These are phyloP conservation scores for Lachnellula subtilissima DNA, from an alignment of 2,329 filamentous ascomycete species.

Conservation along the genomic window DNA sequence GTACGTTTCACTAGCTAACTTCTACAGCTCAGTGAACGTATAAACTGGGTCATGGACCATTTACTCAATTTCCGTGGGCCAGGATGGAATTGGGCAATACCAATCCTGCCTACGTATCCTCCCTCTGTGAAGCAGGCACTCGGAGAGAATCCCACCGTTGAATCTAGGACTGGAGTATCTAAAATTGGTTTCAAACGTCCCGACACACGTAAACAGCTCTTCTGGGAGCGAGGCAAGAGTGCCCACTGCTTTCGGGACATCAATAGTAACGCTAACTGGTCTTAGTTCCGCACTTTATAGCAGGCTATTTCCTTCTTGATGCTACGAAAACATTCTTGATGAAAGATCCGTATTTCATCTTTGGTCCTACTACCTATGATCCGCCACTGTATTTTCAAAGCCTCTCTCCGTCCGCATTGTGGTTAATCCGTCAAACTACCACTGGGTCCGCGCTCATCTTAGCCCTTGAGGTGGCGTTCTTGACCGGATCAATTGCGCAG, in stretches of 20 bases:
- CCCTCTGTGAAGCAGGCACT: constrained; percentile 38
- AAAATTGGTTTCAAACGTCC: constrained; percentile 43
- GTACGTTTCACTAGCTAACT: too few relatives aligned
- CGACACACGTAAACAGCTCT: constrained; percentile 40
- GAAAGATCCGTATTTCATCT: constrained; percentile 72
- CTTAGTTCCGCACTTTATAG: constrained; percentile 43
- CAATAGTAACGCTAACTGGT: too few relatives aligned
- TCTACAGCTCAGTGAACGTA: constrained; percentile 33
- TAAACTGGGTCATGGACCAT: constrained; percentile 55
- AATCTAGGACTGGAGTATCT: constrained; percentile 31
- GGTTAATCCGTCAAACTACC: constrained; percentile 52
- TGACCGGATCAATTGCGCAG: constrained; percentile 53
- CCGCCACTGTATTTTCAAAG: constrained; percentile 40
- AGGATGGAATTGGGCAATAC: constrained; percentile 55
- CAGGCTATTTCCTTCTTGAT: constrained; percentile 66
- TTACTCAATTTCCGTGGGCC: constrained; percentile 49
- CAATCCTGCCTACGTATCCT: constrained; percentile 43
- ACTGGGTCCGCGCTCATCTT: constrained; percentile 52
- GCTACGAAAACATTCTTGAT: constrained; percentile 62
- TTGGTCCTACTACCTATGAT: constrained; percentile 42
- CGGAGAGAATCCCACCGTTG: constrained; percentile 32
- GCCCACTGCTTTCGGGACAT: too few relatives aligned
- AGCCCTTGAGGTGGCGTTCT: constrained; percentile 58
- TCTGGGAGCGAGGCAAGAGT: constrained; percentile 30
- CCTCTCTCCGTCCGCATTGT: constrained; percentile 43